Conservation (phyloP, 176 grass and related monocot genomes). For the Oryza glaberrima region DNA sequence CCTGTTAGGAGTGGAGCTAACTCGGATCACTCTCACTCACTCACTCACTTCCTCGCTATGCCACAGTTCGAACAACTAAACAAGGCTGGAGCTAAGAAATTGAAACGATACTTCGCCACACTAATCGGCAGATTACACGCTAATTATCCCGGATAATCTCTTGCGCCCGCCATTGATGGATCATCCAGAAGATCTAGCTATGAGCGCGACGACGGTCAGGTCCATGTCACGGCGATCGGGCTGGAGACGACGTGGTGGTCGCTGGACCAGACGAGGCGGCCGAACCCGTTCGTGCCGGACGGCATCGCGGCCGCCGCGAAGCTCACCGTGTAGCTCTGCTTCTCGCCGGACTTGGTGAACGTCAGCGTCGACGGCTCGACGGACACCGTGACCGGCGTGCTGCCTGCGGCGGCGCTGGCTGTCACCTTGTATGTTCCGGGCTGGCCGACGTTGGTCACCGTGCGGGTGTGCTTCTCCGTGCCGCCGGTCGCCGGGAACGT, state of each 20-base stretch:
- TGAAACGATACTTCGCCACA: slow-evolving; percentile 10
- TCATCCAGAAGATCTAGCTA: neutral
- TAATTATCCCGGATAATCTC: neutral
- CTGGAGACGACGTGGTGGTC: slow-evolving; percentile 83
- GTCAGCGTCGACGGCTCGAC: slow-evolving; percentile 71
- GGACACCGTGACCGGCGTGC: slow-evolving; percentile 51
- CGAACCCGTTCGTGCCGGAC: slow-evolving; percentile 65
- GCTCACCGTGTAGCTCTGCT: slow-evolving; percentile 82
- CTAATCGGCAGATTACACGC: slow-evolving; percentile 10
- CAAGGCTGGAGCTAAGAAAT: slow-evolving; percentile 10
- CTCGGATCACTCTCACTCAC: neutral
- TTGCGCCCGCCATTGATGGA: slow-evolving; percentile 15
- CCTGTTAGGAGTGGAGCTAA: neutral
- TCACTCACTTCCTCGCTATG: neutral
- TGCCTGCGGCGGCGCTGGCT: slow-evolving; percentile 34
- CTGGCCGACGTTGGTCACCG: slow-evolving; percentile 74
- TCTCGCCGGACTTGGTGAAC: slow-evolving; percentile 69
- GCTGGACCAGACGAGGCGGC: slow-evolving; percentile 79
- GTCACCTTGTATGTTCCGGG: slow-evolving; percentile 74
- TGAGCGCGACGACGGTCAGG: slow-evolving; percentile 20
- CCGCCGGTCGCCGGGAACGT: slow-evolving; percentile 39
- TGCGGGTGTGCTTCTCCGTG: slow-evolving; percentile 76
- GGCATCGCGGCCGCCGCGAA: slow-evolving; percentile 58
- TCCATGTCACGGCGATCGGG: slow-evolving; percentile 77
- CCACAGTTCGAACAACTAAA: neutral